Base-by-base conservation (phyloP, 305 asterid genomes). In the Plantago lanceolata region DNA sequence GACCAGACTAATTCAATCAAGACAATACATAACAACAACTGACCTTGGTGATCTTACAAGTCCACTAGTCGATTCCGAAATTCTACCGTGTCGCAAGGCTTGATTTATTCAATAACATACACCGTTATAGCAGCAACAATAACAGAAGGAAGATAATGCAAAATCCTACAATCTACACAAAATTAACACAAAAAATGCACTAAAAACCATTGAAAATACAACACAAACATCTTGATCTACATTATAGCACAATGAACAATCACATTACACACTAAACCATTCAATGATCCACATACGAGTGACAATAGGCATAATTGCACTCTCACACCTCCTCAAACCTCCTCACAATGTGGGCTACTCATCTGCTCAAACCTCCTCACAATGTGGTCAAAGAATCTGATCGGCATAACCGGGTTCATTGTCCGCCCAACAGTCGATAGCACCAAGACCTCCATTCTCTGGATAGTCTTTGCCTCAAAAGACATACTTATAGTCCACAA, bases 391-490 rank as follows among this genome's bases (percentile, higher is more conserved):
- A 89, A 59, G 74, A 80, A 88, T 0, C 93, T 78, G 37, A 89
- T 65, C 3, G 98, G 95, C 4, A 96, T 92, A 66, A 87, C 96
- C 0, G 81, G 89, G 69, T 81, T 85, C 92, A 85, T 86, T 79
- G 68, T 87, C 98, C 98, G 89, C 56, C 82, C 72, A 18, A 89
- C 84, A 6, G 91, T 76, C 4, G 95, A 81, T 55, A 92, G 90
- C 59, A 92, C 81, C 80, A 89, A 68, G 45, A 89, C 81, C 79
- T 92, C 98, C 96, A 89, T 87, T 73, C 96, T 89, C 80, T 82
- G 89, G 47, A 92, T 84, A 24, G 98, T 89, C 79, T 85, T 87
- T 6, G 98, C 86, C 75, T 89, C 98, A 48, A 92, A 92, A 89
- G 67, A 86, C 65, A 72, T 78, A 89, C 74, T 79, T 85, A 0